Percentiles rank a stretch among this genome's conserved stretches.
phyloP scores from a whole-genome alignment of 2,329 filamentous ascomycete genomes.

The Pyrenophora teres region DNA sequence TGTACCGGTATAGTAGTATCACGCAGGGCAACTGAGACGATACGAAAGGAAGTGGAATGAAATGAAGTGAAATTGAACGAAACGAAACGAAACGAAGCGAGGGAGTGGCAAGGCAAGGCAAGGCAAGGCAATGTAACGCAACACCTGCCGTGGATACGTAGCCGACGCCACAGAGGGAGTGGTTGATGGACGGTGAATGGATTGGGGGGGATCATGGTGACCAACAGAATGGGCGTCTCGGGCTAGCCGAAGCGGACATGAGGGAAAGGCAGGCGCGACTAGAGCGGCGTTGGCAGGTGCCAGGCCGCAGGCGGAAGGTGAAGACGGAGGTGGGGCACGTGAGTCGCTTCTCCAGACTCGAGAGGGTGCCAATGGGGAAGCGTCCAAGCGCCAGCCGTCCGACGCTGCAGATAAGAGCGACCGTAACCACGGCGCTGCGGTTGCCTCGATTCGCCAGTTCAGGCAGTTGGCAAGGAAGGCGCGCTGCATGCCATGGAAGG shows the following conservation, averaged over 20 bases:
- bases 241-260: conserved; percentile 17
- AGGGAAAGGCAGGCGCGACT: background rate
- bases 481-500: conserved; percentile 17
- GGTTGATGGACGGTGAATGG: background rate
- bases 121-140: conserved; percentile 20
- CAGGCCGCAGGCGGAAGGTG: conserved; percentile 21
- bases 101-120: conserved; percentile 16
- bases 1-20: too few species aligned
- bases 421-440: background rate
- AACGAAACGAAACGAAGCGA: conserved; percentile 1
- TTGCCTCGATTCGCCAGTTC: conserved; percentile 14
- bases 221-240: conserved; percentile 16
- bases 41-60: too few species aligned
- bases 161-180: conserved; percentile 19
- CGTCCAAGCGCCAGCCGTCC: too few species aligned
- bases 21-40: too few species aligned
- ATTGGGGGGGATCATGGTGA: background rate
- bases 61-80: too few species aligned
- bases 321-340: conserved; percentile 20
- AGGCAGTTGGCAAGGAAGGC: conserved; percentile 32
- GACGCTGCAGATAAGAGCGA: conserved; percentile 18
- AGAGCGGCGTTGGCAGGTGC: background rate
- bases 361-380: too few species aligned
- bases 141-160: conserved; percentile 11
- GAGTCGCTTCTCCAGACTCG: conserved; percentile 22